Evolutionary conservation across 768 basidiomycete genomes (phyloP), one percentile per base, ranked within the genome.

Genomic region (Pulveroboletus sp.): DNA sequence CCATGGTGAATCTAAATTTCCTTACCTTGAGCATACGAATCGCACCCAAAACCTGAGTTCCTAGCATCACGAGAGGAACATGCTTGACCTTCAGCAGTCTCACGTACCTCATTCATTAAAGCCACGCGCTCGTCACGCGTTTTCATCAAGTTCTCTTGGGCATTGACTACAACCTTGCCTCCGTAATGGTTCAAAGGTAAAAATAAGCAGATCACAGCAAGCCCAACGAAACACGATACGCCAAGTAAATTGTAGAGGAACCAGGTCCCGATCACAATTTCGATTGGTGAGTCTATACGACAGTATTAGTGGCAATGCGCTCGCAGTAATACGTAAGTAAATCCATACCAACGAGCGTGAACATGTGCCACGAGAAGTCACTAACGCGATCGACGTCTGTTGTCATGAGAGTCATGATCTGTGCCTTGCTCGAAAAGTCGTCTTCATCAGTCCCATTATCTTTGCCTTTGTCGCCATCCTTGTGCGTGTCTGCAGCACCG

Each of bases 371-470:
- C 1, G 82, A 70, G 60, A 94, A 89, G 44, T 94, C 89, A 65
- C 85, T 82, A 54, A 94, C 85, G 47, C 93, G 79, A 65, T 94
- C 91, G 27, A 93, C 90, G 57, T 96, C 93, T 6, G 91, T 93
- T 6, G 93, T 94, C 89, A 95, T 93, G 27, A 95, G 78, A 3
- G 89, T 94, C 92, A 95, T 93, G 59, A 96, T 83, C 70, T 95
- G 81, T 6, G 81, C 79, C 61, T 84, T 83, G 62, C 77, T 81
- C 8, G 80, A 81, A 55, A 83, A 81, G 42, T 82, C 80, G 21
- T 79, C 76, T 49, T 82, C 80, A 33, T 70, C 54, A 3, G 49
- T 61, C 49, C 57, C 39, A 44, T 8, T 39, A 55, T 58, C 46
- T 37, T 55, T 52, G 37, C 15, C 40, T 39, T 52, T 56, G 41